These are phyloP conservation scores for Solanum bukasovii DNA, from an alignment of 257 asterid genomes.

Conservation along the genomic window DNA sequence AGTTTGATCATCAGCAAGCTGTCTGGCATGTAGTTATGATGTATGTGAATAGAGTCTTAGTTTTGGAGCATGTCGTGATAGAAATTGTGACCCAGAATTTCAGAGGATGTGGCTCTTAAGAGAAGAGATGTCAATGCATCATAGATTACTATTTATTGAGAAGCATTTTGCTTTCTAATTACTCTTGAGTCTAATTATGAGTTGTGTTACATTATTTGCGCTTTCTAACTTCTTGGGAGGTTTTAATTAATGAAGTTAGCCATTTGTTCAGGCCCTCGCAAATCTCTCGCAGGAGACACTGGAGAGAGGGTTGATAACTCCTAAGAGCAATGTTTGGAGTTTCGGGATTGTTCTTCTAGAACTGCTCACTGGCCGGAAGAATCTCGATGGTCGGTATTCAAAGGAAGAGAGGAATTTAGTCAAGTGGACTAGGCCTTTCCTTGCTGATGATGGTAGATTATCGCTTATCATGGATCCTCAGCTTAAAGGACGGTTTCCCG, in stretches of 20 bases:
- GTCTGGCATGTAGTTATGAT: background rate
- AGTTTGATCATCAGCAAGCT: background rate
- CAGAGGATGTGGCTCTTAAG: background rate
- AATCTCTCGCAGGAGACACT: conserved; percentile 77
- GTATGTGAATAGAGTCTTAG: background rate
- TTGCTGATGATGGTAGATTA: conserved; percentile 72
- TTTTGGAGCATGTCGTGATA: background rate
- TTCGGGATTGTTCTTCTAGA: conserved; percentile 85
- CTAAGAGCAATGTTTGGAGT: conserved; percentile 94
- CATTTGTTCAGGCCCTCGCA: conserved; percentile 54
- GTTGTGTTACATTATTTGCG: background rate
- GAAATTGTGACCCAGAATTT: background rate
- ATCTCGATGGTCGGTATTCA: conserved; percentile 57
- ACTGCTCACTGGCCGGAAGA: conserved; percentile 83
- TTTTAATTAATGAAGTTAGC: background rate
- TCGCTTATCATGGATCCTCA: conserved; percentile 90
- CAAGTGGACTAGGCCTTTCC: conserved; percentile 81
- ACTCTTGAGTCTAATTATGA: background rate
- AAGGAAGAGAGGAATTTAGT: conserved; percentile 84
- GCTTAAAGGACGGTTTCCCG: conserved; percentile 77
- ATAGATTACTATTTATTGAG: background rate
- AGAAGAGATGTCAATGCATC: background rate
- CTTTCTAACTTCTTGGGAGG: background rate
- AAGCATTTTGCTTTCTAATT: background rate
- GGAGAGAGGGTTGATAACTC: conserved; percentile 79